Percentiles rank a stretch among this genome's conserved stretches.
Evolutionary conservation across 768 basidiomycete genomes (phyloP).

Genomic region (Mycena albidolilacea): DNA sequence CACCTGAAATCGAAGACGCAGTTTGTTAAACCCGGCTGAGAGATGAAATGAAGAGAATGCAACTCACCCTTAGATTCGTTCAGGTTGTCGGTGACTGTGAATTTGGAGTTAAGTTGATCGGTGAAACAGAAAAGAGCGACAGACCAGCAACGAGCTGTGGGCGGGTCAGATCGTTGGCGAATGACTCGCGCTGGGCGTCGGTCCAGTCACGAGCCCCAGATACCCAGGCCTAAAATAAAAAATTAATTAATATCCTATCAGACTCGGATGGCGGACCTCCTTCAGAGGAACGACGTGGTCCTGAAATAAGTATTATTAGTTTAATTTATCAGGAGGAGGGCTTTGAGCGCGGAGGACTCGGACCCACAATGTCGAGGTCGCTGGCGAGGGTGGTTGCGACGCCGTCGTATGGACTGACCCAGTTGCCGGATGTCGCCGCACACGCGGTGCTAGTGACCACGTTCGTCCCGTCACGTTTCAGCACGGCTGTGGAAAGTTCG

Average conservation of each 20-base stretch:
- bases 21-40: constrained; percentile 1
- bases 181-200: constrained; percentile 62
- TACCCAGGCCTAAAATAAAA: constrained; percentile 61
- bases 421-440: constrained; percentile 61
- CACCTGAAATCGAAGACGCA: constrained; percentile 48
- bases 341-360: neutral
- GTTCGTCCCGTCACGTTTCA: constrained; percentile 60
- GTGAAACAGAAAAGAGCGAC: constrained; percentile 17
- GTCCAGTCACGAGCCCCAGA: constrained; percentile 71
- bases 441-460: constrained; percentile 61
- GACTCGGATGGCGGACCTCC: constrained; percentile 50
- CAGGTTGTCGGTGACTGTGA: constrained; percentile 48
- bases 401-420: constrained; percentile 68
- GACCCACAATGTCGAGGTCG: constrained; percentile 63
- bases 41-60: constrained; percentile 8
- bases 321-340: constrained; percentile 6
- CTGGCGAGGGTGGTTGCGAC: constrained; percentile 61
- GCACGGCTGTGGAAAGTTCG: constrained; percentile 45
- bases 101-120: neutral
- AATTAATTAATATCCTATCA: neutral
- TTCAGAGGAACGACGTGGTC: constrained; percentile 71
- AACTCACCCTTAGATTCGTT: constrained; percentile 64
- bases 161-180: constrained; percentile 69
- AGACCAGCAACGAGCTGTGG: constrained; percentile 67
- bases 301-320: constrained; percentile 42